These are phyloP conservation scores for Penicillium robsamsonii DNA, from an alignment of 495 filamentous ascomycete species.

Conservation along the genomic window DNA sequence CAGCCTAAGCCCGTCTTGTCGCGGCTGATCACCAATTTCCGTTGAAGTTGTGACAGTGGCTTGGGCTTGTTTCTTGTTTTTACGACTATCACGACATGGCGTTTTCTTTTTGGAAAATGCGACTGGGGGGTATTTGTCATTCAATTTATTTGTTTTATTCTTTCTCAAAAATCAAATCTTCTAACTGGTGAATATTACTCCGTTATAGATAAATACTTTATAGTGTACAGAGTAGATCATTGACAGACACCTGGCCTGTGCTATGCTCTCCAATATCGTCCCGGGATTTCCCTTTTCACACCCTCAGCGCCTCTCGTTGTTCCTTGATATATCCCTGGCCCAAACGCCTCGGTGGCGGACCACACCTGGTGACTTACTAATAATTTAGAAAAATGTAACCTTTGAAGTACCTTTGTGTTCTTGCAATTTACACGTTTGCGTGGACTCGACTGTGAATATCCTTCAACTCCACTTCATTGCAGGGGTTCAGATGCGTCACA, in stretches of 20 bases:
- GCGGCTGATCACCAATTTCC: slow-evolving; percentile 42
- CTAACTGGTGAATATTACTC: background rate
- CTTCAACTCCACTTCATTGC: slow-evolving; percentile 23
- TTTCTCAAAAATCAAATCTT: background rate
- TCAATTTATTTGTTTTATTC: background rate
- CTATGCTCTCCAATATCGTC: slow-evolving; percentile 1
- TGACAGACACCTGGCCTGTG: background rate
- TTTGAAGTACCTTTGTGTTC: background rate
- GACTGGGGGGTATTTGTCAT: background rate
- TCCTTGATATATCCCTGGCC: background rate
- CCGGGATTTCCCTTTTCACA: slow-evolving; percentile 16
- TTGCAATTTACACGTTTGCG: background rate
- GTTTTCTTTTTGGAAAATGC: background rate
- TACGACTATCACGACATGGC: slow-evolving; percentile 11
- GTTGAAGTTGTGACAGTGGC: slow-evolving; percentile 13
- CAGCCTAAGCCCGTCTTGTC: slow-evolving; percentile 41
- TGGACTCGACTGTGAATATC: slow-evolving; percentile 1
- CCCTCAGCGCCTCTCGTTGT: background rate
- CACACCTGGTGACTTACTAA: background rate
- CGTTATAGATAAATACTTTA: background rate
- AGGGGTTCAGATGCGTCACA: slow-evolving; percentile 24
- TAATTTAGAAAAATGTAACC: background rate
- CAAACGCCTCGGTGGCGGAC: slow-evolving; percentile 9
- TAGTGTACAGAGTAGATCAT: background rate
- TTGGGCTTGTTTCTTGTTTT: slow-evolving; percentile 15